Evolutionary conservation across 2,329 filamentous ascomycete species (phyloP).

Genomic region (Hypoxylon sp.): DNA sequence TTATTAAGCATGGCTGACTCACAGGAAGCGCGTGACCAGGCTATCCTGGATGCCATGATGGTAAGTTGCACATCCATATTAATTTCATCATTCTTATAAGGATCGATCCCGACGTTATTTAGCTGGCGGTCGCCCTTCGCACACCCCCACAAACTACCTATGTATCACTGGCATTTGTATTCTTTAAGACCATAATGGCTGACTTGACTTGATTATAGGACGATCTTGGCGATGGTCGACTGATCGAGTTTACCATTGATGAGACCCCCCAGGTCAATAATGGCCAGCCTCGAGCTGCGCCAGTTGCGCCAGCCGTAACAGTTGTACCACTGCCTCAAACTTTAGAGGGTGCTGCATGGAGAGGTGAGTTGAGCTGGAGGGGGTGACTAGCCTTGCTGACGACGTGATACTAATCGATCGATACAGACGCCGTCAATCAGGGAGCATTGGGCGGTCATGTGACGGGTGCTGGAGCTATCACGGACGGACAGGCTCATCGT

Average conservation of each 20-base stretch:
- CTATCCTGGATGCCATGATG: conserved; percentile 19
- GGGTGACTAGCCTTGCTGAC: background rate
- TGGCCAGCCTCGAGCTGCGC: no score
- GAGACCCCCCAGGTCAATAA: background rate
- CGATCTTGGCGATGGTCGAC: conserved; percentile 40
- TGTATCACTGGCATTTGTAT: background rate
- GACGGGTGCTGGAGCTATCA: no score
- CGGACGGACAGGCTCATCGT: conserved; percentile 45
- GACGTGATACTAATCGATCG: conserved; percentile 11
- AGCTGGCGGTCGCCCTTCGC: background rate
- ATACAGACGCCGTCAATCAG: conserved; percentile 32
- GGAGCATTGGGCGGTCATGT: conserved; percentile 41
- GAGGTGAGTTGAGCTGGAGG: conserved; percentile 27
- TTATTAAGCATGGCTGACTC: background rate
- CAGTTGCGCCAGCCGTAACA: background rate
- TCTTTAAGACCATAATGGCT: background rate
- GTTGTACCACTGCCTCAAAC: no score
- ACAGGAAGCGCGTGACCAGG: background rate
- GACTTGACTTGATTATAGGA: conserved; percentile 19
- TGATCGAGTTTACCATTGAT: conserved; percentile 39
- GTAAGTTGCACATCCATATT: conserved; percentile 14
- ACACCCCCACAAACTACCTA: background rate
- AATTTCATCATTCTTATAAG: background rate
- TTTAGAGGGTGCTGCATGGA: conserved; percentile 12
- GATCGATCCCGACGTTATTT: background rate